Conservation (phyloP, 257 asterid genomes). For the Orobanche coerulescens region DNA sequence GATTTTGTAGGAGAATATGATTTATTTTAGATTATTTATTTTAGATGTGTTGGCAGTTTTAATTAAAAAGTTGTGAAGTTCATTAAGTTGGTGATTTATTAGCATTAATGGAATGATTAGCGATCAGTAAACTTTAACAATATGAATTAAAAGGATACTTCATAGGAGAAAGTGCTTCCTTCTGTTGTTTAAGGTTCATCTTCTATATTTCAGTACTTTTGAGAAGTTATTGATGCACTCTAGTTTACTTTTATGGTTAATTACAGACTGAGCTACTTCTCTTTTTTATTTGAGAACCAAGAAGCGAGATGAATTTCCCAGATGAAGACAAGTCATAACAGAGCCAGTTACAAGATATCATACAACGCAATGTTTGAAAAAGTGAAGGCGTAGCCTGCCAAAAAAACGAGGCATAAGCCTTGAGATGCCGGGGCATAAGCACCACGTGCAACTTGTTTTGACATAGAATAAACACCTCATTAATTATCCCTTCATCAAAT, state of each 20-base stretch:
- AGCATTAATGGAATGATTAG: neutral
- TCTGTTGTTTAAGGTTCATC: neutral
- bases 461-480: too few relatives aligned
- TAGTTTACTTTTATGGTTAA: too few relatives aligned
- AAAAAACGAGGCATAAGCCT: too few relatives aligned
- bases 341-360: slow-evolving; percentile 5
- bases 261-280: too few relatives aligned
- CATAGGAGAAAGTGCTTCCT: neutral
- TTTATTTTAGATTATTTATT: too few relatives aligned
- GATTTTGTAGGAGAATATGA: neutral
- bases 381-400: too few relatives aligned
- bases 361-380: too few relatives aligned
- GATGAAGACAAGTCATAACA: slow-evolving; percentile 6
- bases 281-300: slow-evolving; percentile 4
- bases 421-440: too few relatives aligned
- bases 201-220: too few relatives aligned
- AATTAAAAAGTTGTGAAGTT: neutral
- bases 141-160: neutral
- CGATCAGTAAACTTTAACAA: neutral
- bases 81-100: neutral
- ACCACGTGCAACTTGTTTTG: too few relatives aligned
- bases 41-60: neutral
- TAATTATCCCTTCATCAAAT: too few relatives aligned
- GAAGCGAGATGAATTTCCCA: neutral
- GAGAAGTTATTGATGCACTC: too few relatives aligned